These are phyloP conservation scores for Dryas drummondii DNA, from an alignment of 306 rosid species.

Conservation along the genomic window DNA sequence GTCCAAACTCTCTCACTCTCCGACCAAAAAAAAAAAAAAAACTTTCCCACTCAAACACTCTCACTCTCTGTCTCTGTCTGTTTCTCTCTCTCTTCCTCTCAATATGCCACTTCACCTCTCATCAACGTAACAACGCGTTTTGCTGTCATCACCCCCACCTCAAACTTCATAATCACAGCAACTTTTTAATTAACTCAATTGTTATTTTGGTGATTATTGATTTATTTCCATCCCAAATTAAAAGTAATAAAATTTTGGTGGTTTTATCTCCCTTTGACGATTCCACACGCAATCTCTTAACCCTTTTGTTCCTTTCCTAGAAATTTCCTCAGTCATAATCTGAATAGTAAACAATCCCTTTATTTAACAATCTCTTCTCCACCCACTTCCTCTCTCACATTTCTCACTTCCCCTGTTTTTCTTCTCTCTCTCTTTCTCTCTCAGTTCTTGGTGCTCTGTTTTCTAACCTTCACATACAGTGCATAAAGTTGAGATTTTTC, in stretches of 20 bases:
- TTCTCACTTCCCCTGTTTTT: neutral
- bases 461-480: neutral
- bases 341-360: neutral
- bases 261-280: conserved; percentile 33
- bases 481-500: neutral
- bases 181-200: neutral
- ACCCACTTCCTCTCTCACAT: neutral
- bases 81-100: conserved; percentile 14
- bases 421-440: neutral
- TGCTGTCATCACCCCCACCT: neutral
- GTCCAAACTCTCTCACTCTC: neutral
- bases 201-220: neutral
- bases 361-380: conserved; percentile 20
- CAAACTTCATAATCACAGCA: neutral
- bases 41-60: neutral
- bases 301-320: conserved; percentile 23
- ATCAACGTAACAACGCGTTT: conserved; percentile 25
- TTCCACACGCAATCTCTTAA: conserved; percentile 40
- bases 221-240: neutral
- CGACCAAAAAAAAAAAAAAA: neutral
- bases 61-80: neutral
- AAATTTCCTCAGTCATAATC: conserved; percentile 22
- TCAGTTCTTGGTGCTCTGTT: neutral
- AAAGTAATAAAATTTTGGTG: neutral
- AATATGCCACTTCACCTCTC: conserved; percentile 8